Base-by-base conservation (phyloP, 768 basidiomycete genomes). In the Boletus edulis region DNA sequence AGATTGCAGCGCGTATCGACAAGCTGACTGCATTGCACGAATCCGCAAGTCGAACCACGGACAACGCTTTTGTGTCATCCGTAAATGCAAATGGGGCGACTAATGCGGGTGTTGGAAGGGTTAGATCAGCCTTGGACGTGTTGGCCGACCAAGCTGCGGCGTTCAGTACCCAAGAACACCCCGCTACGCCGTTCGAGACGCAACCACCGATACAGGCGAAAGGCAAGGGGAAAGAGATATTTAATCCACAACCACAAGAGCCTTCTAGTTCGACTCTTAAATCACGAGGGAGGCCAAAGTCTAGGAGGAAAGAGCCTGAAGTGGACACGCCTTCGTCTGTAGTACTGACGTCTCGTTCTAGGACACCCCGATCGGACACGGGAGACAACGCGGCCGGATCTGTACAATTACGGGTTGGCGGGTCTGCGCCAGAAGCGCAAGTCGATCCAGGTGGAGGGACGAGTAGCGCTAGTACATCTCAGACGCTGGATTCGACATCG, bases 141-240 rank as follows among this genome's bases (percentile, higher is more conserved):
- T 72, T 89, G 34, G 88, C 87, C 1, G 86, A 88, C 59, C 86
- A 89, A 65, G 86, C 88, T 4, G 84, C 84, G 9, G 81, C 72
- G 15, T 80, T 80, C 67, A 69, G 74, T 67, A 65, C 76, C 60
- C 57, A 74, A 62, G 64, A 74, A 57, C 67, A 63, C 51, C 17
- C 58, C 5, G n/a, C 38, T 5, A 15, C 49, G 18, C 46, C 29
- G 17, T 22, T 41, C 15, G 59, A 55, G 29, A 12, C 45, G 1
- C 55, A 50, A 29, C 29, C 38, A 0, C 54, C 37, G 34, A 38
- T 35, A 0, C 54, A 46, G 17, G 18, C 39, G 4, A 61, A 61
- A 55, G 67, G 50, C 7, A 69, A 66, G 46, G 67, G 60, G 15
- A 65, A 64, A 34, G 65, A 59, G 42, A 63, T 49, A 41, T 60